These are phyloP conservation scores for Clitopilus hobsonii DNA, from an alignment of 768 basidiomycete species.

Conservation along the genomic window DNA sequence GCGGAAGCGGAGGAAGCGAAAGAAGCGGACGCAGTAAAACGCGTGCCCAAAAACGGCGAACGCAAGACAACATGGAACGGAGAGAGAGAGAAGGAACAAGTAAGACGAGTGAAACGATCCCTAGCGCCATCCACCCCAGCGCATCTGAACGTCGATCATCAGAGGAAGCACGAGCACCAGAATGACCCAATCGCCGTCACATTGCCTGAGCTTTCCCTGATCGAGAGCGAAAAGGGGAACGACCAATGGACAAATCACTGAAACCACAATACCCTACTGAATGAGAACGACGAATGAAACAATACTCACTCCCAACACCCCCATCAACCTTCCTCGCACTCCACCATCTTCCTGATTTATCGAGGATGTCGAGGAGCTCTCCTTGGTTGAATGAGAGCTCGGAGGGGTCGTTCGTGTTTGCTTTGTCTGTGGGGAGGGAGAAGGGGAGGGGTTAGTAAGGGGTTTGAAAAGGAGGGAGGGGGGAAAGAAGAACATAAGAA, in stretches of 20 bases:
- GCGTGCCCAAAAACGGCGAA: not conserved
- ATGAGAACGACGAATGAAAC: constrained; percentile 16
- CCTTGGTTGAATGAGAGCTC: constrained; percentile 86
- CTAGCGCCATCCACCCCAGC: no score
- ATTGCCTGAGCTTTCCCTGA: no score
- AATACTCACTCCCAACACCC: constrained; percentile 54
- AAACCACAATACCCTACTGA: no score
- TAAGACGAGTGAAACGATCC: not conserved
- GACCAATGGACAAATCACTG: no score
- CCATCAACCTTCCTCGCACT: constrained; percentile 68
- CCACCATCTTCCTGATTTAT: constrained; percentile 86
- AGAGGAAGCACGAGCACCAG: no score
- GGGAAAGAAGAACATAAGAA: no score
- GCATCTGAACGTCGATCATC: no score
- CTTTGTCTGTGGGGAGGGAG: constrained; percentile 48
- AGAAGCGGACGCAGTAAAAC: not conserved
- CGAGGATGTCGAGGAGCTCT: constrained; percentile 77
- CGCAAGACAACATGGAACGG: not conserved
- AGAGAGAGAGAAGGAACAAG: not conserved
- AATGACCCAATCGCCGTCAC: no score
- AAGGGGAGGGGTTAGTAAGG: not conserved
- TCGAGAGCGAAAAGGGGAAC: no score
- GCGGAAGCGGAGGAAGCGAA: no score
- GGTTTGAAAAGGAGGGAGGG: no score
- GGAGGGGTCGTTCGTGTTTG: constrained; percentile 72